Evolutionary conservation across 2,329 filamentous ascomycete species (phyloP).

Genomic region (Huntiella moniliformis): DNA sequence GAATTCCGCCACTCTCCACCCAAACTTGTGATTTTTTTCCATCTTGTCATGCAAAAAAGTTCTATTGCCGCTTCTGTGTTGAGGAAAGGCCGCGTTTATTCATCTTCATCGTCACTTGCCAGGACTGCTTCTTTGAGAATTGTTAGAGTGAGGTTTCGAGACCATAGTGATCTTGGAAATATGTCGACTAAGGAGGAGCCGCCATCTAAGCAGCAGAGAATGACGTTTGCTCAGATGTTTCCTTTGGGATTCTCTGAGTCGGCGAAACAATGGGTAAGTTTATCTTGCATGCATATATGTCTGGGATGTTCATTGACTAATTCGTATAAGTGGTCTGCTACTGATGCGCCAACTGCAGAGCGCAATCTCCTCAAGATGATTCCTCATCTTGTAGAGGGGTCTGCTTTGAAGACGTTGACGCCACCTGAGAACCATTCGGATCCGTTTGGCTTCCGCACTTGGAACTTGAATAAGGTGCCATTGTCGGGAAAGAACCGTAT

Average conservation of each 20-base stretch:
- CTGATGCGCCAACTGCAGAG: constrained; percentile 71
- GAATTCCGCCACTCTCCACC: too few species aligned
- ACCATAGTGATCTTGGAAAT: constrained; percentile 15
- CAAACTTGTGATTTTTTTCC: too few species aligned
- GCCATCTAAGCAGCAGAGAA: constrained; percentile 16
- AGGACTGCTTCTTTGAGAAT: too few species aligned
- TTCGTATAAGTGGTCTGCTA: constrained; percentile 52
- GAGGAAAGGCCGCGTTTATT: too few species aligned
- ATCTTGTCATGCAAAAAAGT: too few species aligned
- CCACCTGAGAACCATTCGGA: constrained; percentile 35
- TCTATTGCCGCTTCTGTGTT: too few species aligned
- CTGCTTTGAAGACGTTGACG: constrained; percentile 26
- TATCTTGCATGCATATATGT: not conserved
- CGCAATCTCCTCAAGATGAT: constrained; percentile 73
- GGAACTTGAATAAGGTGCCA: constrained; percentile 69
- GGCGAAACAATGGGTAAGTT: constrained; percentile 70
- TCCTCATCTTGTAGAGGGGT: constrained; percentile 60
- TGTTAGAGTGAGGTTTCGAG: too few species aligned
- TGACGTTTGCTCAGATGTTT: constrained; percentile 35
- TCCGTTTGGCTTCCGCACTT: constrained; percentile 67
- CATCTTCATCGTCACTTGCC: too few species aligned
- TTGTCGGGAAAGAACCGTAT: constrained; percentile 72
- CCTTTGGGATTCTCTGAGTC: constrained; percentile 84
- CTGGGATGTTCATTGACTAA: constrained; percentile 5
- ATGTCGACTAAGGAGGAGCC: constrained; percentile 13